Conservation (phyloP, 805 yeast species). For the Candida tallmaniae region DNA sequence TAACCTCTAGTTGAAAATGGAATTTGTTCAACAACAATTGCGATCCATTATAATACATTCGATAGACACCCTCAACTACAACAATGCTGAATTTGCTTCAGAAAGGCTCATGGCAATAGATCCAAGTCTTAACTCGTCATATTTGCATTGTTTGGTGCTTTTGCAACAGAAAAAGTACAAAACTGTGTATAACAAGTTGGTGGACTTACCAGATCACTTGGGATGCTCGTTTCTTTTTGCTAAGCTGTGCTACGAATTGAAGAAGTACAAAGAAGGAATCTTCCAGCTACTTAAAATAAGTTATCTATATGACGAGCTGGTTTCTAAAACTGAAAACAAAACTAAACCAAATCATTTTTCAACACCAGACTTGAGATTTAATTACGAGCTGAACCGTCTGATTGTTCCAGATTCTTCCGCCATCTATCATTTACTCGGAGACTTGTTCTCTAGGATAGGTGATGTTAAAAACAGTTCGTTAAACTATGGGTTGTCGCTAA, state of each 20-base stretch:
- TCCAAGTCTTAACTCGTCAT: constrained; percentile 53
- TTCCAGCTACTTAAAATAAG: constrained; percentile 32
- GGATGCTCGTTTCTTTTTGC: constrained; percentile 80
- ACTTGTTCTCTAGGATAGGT: constrained; percentile 53
- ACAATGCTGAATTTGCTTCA: constrained; percentile 81
- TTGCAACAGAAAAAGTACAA: constrained; percentile 55
- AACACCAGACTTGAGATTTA: constrained; percentile 17
- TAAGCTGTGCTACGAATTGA: constrained; percentile 55
- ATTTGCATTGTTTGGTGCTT: constrained; percentile 66
- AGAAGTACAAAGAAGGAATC: constrained; percentile 58
- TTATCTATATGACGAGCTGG: constrained; percentile 26
- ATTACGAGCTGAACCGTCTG: constrained; percentile 37
- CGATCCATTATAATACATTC: constrained; percentile 63
- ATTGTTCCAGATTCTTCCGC: constrained; percentile 66
- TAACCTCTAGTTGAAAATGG: too few relatives aligned
- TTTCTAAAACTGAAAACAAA: neutral
- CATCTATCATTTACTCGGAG: constrained; percentile 64
- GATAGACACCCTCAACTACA: constrained; percentile 61
- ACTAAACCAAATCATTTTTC: constrained; percentile 14
- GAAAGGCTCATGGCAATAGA: constrained; percentile 72
- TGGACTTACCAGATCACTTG: constrained; percentile 42
- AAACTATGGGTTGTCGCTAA: constrained; percentile 64
- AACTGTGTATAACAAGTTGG: constrained; percentile 49
- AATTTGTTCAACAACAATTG: constrained; percentile 33
- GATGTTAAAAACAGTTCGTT: constrained; percentile 62